Evolutionary conservation across 331 rosid species (phyloP).

Genomic region (Quercus phellos): DNA sequence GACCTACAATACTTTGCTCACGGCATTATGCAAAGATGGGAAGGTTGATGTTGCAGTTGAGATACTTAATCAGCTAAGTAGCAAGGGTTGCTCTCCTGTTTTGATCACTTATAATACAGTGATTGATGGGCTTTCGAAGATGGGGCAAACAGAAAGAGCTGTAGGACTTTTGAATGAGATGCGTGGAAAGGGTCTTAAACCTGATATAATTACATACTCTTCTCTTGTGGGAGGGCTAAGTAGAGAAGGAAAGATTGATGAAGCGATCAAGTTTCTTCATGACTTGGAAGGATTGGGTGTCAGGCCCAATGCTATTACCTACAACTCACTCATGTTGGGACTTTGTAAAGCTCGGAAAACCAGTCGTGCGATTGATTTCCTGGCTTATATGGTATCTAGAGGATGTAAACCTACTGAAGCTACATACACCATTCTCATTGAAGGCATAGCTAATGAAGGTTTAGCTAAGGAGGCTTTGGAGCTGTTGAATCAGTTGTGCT

Average conservation of each 20-base stretch:
- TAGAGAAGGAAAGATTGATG: conserved; percentile 69
- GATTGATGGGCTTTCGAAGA: conserved; percentile 79
- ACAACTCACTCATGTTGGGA: conserved; percentile 69
- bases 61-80: conserved; percentile 67
- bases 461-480: conserved; percentile 71
- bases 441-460: conserved; percentile 83
- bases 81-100: conserved; percentile 78
- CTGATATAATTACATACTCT: conserved; percentile 69
- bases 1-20: conserved; percentile 77
- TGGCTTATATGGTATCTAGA: conserved; percentile 56
- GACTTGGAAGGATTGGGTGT: conserved; percentile 57
- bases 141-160: conserved; percentile 59
- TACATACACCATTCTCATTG: conserved; percentile 75
- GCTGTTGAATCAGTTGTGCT: conserved; percentile 52
- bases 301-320: conserved; percentile 53
- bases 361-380: conserved; percentile 68
- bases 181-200: conserved; percentile 61
- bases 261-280: conserved; percentile 57
- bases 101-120: conserved; percentile 73
- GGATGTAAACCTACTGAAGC: conserved; percentile 79
- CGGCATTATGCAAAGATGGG: conserved; percentile 83
- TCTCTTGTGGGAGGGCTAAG: conserved; percentile 69
- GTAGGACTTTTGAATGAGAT: conserved; percentile 69
- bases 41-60: conserved; percentile 79
- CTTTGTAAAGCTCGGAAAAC: conserved; percentile 68